phyloP scores from a whole-genome alignment of 2,329 filamentous ascomycete species.

The Cephalotrichum gorgonifer region DNA sequence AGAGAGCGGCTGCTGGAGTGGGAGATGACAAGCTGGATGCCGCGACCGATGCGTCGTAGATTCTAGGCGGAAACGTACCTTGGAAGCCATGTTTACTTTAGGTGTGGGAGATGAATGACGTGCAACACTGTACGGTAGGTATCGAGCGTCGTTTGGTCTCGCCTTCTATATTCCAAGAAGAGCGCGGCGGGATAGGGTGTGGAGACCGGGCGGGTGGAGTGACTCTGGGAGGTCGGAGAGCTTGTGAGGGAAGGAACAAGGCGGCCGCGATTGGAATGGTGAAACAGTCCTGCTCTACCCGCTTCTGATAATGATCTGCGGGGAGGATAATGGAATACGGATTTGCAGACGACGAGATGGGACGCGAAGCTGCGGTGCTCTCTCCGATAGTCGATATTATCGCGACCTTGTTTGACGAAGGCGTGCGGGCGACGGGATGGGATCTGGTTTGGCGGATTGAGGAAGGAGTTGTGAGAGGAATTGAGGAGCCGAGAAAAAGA shows the following conservation, averaged over 20 bases:
- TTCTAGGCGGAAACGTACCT: constrained; percentile 1
- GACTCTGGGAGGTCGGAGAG: background rate
- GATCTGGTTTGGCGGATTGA: constrained; percentile 1
- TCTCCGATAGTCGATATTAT: background rate
- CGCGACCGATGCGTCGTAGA: no score
- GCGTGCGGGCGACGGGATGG: background rate
- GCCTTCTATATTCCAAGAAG: background rate
- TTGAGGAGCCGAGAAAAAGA: constrained; percentile 1
- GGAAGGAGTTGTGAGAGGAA: constrained; percentile 1
- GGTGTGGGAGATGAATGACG: background rate
- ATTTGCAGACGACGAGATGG: background rate
- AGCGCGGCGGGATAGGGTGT: background rate
- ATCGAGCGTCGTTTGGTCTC: background rate
- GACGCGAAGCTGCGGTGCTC: background rate
- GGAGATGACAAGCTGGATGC: background rate
- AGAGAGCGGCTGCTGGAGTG: background rate
- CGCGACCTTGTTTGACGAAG: background rate
- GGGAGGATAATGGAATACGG: background rate
- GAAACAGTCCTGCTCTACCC: background rate
- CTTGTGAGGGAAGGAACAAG: background rate
- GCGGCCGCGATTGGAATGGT: background rate
- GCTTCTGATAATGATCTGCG: background rate
- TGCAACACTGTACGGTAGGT: background rate
- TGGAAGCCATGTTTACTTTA: constrained; percentile 3
- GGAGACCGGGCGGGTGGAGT: background rate